These are phyloP conservation scores for Fusarium sp. DNA, from an alignment of 2,329 filamentous ascomycete species.

Conservation along the genomic window DNA sequence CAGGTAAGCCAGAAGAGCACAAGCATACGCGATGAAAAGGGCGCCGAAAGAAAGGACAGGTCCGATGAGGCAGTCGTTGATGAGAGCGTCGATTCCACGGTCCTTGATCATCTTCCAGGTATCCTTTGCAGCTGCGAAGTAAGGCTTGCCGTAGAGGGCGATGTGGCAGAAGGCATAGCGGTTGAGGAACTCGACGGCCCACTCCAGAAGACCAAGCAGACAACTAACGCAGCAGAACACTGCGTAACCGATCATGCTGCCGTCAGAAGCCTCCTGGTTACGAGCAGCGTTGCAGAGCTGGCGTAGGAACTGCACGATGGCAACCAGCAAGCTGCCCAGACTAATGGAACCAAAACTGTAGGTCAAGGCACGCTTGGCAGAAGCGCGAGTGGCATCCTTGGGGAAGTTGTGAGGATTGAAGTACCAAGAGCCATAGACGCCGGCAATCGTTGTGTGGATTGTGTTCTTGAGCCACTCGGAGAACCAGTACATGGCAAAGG, in stretches of 20 bases:
- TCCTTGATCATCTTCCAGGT: slow-evolving; percentile 94
- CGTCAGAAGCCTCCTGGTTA: slow-evolving; percentile 72
- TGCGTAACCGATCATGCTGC: slow-evolving; percentile 74
- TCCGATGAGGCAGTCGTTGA: slow-evolving; percentile 88
- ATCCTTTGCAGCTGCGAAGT: slow-evolving; percentile 87
- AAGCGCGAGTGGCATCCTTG: slow-evolving; percentile 83
- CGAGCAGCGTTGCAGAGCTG: slow-evolving; percentile 86
- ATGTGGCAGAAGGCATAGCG: slow-evolving; percentile 94
- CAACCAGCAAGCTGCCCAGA: slow-evolving; percentile 86
- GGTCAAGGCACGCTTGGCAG: slow-evolving; percentile 83
- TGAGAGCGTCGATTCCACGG: slow-evolving; percentile 88
- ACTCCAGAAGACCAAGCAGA: slow-evolving; percentile 82
- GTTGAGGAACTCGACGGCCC: slow-evolving; percentile 90
- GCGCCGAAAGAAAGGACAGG: slow-evolving; percentile 82
- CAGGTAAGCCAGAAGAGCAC: slow-evolving; percentile 85
- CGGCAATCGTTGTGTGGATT: slow-evolving; percentile 87
- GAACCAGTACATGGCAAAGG: slow-evolving; percentile 95
- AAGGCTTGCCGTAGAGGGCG: slow-evolving; percentile 90
- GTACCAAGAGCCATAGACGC: slow-evolving; percentile 95
- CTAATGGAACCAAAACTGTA: slow-evolving; percentile 94
- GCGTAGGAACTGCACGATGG: slow-evolving; percentile 86
- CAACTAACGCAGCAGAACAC: slow-evolving; percentile 83
- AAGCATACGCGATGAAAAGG: slow-evolving; percentile 86
- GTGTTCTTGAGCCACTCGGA: slow-evolving; percentile 95
- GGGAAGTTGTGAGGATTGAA: slow-evolving; percentile 81